phyloP scores from a whole-genome alignment of 441 rosid species.

The Geranium incanum region DNA sequence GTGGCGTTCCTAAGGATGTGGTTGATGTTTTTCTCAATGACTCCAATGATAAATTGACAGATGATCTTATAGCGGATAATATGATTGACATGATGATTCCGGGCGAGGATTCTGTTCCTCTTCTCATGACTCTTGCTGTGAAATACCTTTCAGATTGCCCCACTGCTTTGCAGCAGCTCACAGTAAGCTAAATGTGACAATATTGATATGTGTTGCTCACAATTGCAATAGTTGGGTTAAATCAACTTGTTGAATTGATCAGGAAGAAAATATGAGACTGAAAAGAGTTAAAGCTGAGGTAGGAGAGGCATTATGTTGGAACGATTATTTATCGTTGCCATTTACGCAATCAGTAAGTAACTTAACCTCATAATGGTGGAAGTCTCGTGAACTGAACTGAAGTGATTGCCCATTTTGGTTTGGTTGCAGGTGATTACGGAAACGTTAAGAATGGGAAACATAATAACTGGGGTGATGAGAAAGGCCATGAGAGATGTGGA shows the following conservation, averaged over 20 bases:
- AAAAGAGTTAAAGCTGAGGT: constrained; percentile 50
- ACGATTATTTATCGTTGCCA: constrained; percentile 67
- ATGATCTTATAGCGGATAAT: constrained; percentile 73
- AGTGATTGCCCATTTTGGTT: background rate
- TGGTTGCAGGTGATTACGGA: constrained; percentile 76
- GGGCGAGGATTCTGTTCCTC: constrained; percentile 92
- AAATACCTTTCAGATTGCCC: constrained; percentile 85
- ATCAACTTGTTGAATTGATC: background rate
- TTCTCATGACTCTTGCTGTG: constrained; percentile 79
- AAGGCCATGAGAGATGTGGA: constrained; percentile 76
- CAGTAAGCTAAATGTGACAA: constrained; percentile 23
- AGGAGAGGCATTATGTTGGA: constrained; percentile 63
- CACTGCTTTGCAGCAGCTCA: constrained; percentile 53
- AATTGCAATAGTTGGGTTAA: background rate
- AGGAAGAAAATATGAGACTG: constrained; percentile 84
- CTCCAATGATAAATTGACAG: constrained; percentile 43
- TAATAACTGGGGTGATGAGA: constrained; percentile 81
- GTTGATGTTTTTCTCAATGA: constrained; percentile 64
- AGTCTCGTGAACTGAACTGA: background rate
- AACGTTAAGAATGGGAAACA: constrained; percentile 79
- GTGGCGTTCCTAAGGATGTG: constrained; percentile 46
- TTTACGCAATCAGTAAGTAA: constrained; percentile 72
- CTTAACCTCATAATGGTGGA: background rate
- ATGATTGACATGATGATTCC: constrained; percentile 99
- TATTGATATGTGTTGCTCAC: too few relatives aligned